These are phyloP conservation scores for Salix exigua DNA, from an alignment of 345 rosid species.

Conservation along the genomic window DNA sequence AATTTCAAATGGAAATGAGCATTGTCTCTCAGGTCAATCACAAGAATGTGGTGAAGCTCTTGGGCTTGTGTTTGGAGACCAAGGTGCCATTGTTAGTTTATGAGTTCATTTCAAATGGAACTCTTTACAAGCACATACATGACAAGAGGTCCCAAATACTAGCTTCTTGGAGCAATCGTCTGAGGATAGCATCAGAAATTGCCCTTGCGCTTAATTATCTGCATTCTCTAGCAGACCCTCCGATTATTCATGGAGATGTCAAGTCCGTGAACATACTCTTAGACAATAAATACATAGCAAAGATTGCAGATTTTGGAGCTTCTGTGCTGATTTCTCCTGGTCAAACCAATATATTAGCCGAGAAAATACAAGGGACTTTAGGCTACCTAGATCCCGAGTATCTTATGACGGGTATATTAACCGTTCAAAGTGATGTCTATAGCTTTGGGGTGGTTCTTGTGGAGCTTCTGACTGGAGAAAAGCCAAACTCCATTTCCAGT, in stretches of 20 bases:
- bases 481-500: neutral
- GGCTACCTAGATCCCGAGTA: constrained; percentile 42
- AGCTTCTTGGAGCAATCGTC: constrained; percentile 17
- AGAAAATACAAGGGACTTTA: constrained; percentile 22
- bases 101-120: constrained; percentile 28
- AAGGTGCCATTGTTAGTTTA: constrained; percentile 29
- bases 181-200: constrained; percentile 21
- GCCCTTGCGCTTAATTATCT: constrained; percentile 30
- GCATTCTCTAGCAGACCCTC: constrained; percentile 34
- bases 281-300: constrained; percentile 27
- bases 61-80: constrained; percentile 35
- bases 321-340: constrained; percentile 23
- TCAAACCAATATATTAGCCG: neutral
- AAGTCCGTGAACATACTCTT: constrained; percentile 33
- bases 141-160: constrained; percentile 5
- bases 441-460: constrained; percentile 36
- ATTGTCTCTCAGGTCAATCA: constrained; percentile 29
- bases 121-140: constrained; percentile 21
- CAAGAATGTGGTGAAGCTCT: constrained; percentile 31
- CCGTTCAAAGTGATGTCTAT: constrained; percentile 29
- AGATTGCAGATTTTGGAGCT: constrained; percentile 37
- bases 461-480: constrained; percentile 28
- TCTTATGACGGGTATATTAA: constrained; percentile 19
- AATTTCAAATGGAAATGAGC: constrained; percentile 24
- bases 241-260: constrained; percentile 37